These are phyloP conservation scores for Erodium chrysanthum DNA, from an alignment of 441 rosid species.

Conservation along the genomic window DNA sequence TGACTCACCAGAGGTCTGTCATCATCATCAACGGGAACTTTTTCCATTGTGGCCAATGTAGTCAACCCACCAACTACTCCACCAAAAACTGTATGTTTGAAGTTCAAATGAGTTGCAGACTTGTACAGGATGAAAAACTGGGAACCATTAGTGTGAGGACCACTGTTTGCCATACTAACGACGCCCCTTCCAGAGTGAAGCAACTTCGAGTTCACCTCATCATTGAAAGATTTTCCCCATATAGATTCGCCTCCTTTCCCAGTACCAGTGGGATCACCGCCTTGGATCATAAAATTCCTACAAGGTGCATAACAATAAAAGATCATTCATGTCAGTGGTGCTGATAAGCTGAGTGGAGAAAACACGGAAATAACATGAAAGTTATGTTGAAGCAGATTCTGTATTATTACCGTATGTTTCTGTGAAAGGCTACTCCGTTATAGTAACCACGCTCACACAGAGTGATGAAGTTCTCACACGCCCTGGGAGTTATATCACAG, in stretches of 20 bases:
- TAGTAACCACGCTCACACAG: constrained; percentile 84
- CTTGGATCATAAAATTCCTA: constrained; percentile 97
- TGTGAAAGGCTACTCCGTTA: constrained; percentile 68
- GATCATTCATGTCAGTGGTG: not conserved
- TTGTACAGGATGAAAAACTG: constrained; percentile 93
- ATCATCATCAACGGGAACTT: constrained; percentile 64
- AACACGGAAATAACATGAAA: constrained; percentile 7
- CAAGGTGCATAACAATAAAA: constrained; percentile 9
- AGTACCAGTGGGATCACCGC: constrained; percentile 94
- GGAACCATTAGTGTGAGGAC: constrained; percentile 93
- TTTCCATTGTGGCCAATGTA: constrained; percentile 76
- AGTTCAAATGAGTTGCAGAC: constrained; percentile 86
- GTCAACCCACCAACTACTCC: constrained; percentile 83
- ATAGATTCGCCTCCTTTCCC: constrained; percentile 88
- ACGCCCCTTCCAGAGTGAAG: constrained; percentile 87
- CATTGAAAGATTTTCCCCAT: constrained; percentile 93
- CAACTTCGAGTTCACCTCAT: constrained; percentile 78
- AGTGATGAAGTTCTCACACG: constrained; percentile 83
- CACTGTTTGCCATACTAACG: constrained; percentile 97
- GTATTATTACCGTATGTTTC: constrained; percentile 54
- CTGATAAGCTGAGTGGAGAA: not conserved
- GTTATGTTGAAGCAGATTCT: constrained; percentile 3
- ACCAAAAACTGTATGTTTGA: constrained; percentile 85
- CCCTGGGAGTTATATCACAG: constrained; percentile 81
- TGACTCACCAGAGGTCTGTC: constrained; percentile 68